Base-by-base conservation (phyloP, 495 filamentous ascomycete genomes). In the Podospora sp. region DNA sequence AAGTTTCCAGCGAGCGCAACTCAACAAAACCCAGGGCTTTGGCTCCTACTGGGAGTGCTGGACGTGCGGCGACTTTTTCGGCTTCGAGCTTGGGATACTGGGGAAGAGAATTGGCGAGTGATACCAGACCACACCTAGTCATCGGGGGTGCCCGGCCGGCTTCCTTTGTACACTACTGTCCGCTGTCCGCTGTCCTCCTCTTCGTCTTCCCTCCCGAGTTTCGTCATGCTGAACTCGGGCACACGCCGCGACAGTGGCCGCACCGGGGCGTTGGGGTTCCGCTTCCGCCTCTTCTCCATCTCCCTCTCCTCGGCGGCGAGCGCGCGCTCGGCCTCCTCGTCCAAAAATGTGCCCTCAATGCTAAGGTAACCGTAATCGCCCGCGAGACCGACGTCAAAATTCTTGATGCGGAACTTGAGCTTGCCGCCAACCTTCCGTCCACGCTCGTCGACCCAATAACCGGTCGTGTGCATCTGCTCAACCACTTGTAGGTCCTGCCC, bases 201-300 rank as follows among this genome's bases (percentile, higher is more conserved):
- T 57, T 77, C 66, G 14, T 81, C 77, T 25, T 82, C 78, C 36
- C 72, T 69, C 20, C 73, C 77, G 29, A 84, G 81, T 66, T 76
- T 83, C 25, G 82, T 84, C 77, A 83, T 80, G 71, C 81, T 80
- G 61, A 81, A 80, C 63, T 83, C 80, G 24, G 79, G 76, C 46
- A 83, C 67, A 1, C 76, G 74, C 29, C 79, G 76, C 36, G 77
- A 73, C 46, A 79, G 69, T 18, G 74, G 78, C 25, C 76, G 73
- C 21, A 79, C 51, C 1, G 75, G 40, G 5, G 74, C 75, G 18
- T 68, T 67, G 16, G 74, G 64, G 63, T 70, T 78, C 26, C 77
- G 70, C 63, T 68, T 80, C 46, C 77, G 78, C n/a, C 70, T 67
- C 61, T 70, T 73, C 46, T 78, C 68, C 16, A 46, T 36, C 67